These are phyloP conservation scores for Gynandropsis gynandra DNA, from an alignment of 345 rosid species.

Conservation along the genomic window DNA sequence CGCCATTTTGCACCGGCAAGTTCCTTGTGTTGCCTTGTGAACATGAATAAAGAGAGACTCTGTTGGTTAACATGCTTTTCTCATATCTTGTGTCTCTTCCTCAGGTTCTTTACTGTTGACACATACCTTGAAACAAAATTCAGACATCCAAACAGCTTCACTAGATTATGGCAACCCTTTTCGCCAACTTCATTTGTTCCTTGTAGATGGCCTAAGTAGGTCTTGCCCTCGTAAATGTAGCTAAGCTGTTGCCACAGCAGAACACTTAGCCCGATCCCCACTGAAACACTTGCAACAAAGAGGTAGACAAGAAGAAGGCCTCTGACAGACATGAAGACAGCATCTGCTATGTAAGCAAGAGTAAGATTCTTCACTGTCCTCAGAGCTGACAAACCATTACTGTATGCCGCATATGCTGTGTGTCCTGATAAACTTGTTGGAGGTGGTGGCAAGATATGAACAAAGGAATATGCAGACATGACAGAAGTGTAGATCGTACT, in stretches of 20 bases:
- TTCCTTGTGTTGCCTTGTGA: no score
- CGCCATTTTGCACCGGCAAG: no score
- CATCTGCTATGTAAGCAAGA: slow-evolving; percentile 43
- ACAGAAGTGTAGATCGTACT: slow-evolving; percentile 39
- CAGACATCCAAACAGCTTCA: slow-evolving; percentile 68
- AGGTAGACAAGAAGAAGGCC: slow-evolving; percentile 73
- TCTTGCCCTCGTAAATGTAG: slow-evolving; percentile 70
- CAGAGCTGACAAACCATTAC: slow-evolving; percentile 24
- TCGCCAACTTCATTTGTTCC: slow-evolving; percentile 39
- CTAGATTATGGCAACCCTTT: slow-evolving; percentile 58
- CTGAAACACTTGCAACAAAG: slow-evolving; percentile 55
- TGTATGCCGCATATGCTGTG: slow-evolving; percentile 17
- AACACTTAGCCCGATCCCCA: slow-evolving; percentile 59
- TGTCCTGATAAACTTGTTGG: slow-evolving; percentile 18
- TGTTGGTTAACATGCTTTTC: background rate
- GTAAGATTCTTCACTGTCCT: slow-evolving; percentile 42
- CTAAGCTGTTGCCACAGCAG: slow-evolving; percentile 84
- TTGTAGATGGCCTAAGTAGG: slow-evolving; percentile 59
- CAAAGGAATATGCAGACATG: slow-evolving; percentile 40
- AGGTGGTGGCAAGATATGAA: slow-evolving; percentile 58
- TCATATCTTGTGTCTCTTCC: slow-evolving; percentile 61
- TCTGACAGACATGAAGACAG: slow-evolving; percentile 46
- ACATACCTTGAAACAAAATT: slow-evolving; percentile 42
- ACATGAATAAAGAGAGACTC: slow-evolving; percentile 2
- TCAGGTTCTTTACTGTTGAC: slow-evolving; percentile 34